Conservation (phyloP, 805 yeast species). For the Cyberlindnera suaveolens region DNA sequence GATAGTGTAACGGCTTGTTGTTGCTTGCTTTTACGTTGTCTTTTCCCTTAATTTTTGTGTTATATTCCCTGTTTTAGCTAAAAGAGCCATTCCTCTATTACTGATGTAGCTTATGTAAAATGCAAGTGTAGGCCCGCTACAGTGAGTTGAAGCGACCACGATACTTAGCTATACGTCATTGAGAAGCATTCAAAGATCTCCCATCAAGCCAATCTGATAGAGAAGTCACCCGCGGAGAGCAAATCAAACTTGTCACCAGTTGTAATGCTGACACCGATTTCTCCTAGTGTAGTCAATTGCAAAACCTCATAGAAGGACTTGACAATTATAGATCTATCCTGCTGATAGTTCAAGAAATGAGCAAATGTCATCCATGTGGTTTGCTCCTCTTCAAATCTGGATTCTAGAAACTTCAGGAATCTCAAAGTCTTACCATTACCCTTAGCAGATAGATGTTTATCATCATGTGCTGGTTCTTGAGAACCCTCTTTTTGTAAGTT, state of each 20-base stretch:
- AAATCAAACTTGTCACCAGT: conserved; percentile 3
- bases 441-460: background rate
- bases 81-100: no score
- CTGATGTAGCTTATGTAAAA: no score
- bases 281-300: conserved; percentile 20
- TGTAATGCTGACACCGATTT: conserved; percentile 8
- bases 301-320: conserved; percentile 23
- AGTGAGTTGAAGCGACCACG: no score
- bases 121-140: no score
- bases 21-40: no score
- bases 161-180: background rate
- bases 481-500: background rate
- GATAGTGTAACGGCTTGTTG: no score
- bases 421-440: conserved; percentile 11
- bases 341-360: conserved; percentile 10
- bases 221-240: conserved; percentile 9
- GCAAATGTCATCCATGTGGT: conserved; percentile 8
- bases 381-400: conserved; percentile 16
- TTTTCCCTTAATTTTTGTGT: no score
- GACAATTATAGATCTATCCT: conserved; percentile 13
- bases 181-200: background rate
- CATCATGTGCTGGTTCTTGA: background rate
- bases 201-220: background rate
- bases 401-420: conserved; percentile 16
- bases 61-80: no score